These are phyloP conservation scores for Pseudopyrenochaeta lycopersici DNA, from an alignment of 2,329 filamentous ascomycete species.

Conservation along the genomic window DNA sequence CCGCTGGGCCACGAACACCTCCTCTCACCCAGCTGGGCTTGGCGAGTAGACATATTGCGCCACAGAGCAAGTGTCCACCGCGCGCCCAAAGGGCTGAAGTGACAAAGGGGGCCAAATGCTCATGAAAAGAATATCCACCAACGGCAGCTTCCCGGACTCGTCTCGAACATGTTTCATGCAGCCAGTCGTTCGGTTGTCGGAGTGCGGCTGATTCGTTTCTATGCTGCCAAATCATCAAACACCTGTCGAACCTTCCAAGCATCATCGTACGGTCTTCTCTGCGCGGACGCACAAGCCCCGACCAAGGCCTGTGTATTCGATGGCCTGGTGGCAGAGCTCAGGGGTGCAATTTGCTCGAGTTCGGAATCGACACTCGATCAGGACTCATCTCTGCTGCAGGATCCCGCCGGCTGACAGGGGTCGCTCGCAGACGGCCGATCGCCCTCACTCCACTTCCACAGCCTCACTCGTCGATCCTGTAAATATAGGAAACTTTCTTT, in stretches of 20 bases:
- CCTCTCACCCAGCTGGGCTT: slow-evolving; percentile 30
- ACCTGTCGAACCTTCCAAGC: slow-evolving; percentile 36
- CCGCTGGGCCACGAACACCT: slow-evolving; percentile 19
- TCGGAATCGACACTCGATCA: slow-evolving; percentile 38
- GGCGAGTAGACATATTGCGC: slow-evolving; percentile 23
- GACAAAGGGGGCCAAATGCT: slow-evolving; percentile 12
- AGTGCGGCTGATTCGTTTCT: slow-evolving; percentile 37
- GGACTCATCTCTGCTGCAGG: slow-evolving; percentile 43
- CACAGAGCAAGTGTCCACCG: slow-evolving; percentile 19
- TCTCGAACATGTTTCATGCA: slow-evolving; percentile 49
- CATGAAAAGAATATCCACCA: slow-evolving; percentile 18
- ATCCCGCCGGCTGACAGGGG: slow-evolving; percentile 34
- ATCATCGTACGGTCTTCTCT: slow-evolving; percentile 24
- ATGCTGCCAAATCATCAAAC: slow-evolving; percentile 48
- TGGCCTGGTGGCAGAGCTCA: slow-evolving; percentile 21
- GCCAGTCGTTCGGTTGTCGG: slow-evolving; percentile 20
- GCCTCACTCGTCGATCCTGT: slow-evolving; percentile 49
- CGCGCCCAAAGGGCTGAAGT: slow-evolving; percentile 14
- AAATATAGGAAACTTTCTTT: slow-evolving; percentile 11
- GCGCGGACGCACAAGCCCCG: slow-evolving; percentile 4
- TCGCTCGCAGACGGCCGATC: slow-evolving; percentile 38
- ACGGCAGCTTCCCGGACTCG: slow-evolving; percentile 23
- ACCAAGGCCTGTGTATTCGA: slow-evolving; percentile 8
- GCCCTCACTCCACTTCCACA: slow-evolving; percentile 35
- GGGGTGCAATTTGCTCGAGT: slow-evolving; percentile 26